Evolutionary conservation across 2,329 filamentous ascomycete species (phyloP).

Genomic region (Arthrobotrys sphaeroides): DNA sequence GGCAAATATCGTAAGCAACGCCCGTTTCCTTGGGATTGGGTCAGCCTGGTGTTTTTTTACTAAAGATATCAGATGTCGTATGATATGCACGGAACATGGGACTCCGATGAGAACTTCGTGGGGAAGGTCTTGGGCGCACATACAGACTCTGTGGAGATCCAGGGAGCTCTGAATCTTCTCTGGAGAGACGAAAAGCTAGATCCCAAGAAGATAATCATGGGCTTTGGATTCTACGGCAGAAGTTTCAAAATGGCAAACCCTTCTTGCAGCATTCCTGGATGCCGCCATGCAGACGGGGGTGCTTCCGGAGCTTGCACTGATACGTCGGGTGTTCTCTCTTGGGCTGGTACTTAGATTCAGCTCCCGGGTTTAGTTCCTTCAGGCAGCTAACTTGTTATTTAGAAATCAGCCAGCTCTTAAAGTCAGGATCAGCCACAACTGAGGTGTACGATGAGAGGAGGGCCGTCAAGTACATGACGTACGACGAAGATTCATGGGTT

Average conservation of each 20-base stretch:
- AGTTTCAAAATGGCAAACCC: slow-evolving; percentile 54
- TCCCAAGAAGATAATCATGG: slow-evolving; percentile 29
- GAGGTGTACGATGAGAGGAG: slow-evolving; percentile 5
- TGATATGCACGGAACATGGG: not conserved
- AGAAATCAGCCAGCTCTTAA: slow-evolving; percentile 4
- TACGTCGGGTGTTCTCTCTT: slow-evolving; percentile 4
- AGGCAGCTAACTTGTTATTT: not conserved
- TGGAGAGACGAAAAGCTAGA: slow-evolving; percentile 11
- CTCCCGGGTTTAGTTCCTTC: not conserved
- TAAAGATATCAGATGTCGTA: not conserved
- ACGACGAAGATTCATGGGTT: slow-evolving; percentile 19
- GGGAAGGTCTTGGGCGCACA: not conserved
- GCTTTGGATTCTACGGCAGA: slow-evolving; percentile 52
- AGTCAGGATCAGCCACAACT: not conserved
- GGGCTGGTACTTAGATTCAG: not conserved
- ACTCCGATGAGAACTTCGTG: slow-evolving; percentile 13
- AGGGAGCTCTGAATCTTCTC: not conserved
- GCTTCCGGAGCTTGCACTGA: not conserved
- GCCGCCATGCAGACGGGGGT: slow-evolving; percentile 23
- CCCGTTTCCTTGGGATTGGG: not conserved
- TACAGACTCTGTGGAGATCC: not conserved
- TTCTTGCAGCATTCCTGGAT: slow-evolving; percentile 54
- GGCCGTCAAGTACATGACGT: slow-evolving; percentile 21
- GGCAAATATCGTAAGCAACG: slow-evolving; percentile 15
- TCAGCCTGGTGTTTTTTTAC: no score